These are phyloP conservation scores for Monosporascus sp. DNA, from an alignment of 2,329 filamentous ascomycete genomes.

Conservation along the genomic window DNA sequence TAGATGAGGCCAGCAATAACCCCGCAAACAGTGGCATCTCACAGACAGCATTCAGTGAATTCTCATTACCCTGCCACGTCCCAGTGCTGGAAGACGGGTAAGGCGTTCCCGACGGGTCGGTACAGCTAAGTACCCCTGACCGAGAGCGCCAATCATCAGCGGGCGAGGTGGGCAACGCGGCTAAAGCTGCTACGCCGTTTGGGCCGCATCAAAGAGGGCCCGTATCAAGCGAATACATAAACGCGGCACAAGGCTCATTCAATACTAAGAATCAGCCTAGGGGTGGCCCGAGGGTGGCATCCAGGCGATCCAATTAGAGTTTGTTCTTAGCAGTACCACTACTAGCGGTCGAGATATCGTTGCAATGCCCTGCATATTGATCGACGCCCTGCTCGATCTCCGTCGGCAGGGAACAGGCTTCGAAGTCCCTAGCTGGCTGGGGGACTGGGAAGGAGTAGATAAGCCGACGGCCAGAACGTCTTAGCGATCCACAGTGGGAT, in stretches of 20 bases:
- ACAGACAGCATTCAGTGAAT: neutral
- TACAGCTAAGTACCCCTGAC: neutral
- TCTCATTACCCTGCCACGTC: neutral
- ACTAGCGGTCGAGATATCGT: neutral
- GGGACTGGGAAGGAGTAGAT: neutral
- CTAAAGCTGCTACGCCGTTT: neutral
- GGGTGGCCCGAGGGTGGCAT: neutral
- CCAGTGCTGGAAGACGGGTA: neutral
- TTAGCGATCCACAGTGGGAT: neutral
- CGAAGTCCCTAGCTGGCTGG: neutral
- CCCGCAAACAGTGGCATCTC: neutral
- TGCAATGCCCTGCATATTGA: conserved; percentile 3
- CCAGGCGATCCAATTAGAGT: neutral
- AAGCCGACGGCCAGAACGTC: neutral
- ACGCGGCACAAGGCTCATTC: neutral
- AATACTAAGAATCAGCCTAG: neutral
- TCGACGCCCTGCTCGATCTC: neutral
- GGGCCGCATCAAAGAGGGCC: neutral
- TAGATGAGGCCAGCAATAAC: neutral
- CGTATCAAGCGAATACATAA: neutral
- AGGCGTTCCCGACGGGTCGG: neutral
- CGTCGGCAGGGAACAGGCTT: too few species aligned
- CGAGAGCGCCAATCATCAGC: neutral
- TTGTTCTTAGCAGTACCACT: neutral
- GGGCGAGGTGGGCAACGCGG: neutral